Base-by-base conservation (phyloP, 2,329 filamentous ascomycete species). In the Amylocarpus encephaloides region DNA sequence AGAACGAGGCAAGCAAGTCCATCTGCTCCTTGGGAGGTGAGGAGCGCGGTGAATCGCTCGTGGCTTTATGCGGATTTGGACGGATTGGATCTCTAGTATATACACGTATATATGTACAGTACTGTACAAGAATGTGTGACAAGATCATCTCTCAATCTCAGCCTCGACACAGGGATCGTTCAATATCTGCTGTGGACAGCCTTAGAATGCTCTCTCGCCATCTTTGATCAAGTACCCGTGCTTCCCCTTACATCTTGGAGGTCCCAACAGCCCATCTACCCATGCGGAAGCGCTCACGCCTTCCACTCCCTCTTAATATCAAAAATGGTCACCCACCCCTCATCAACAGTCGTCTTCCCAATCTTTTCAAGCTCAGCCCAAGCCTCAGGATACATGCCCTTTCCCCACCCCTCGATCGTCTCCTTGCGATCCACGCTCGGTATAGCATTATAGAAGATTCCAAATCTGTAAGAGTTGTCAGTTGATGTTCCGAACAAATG, bases 321-420 rank as follows among this genome's bases (percentile, higher is more conserved):
- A 39, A 66, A 59, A 32, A 62, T 32, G 33, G 48, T 50, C 26
- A 61, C 55, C 4, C 26, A 47, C 1, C 60, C 62, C 39, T 64
- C 62, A 26, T 62, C 57, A 19, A 60, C 52, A 32, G 56, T 54
- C 13, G 29, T 56, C 30, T 59, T 56, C 1, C 62, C 63, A 10
- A 61, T 22, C 35, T 62, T 59, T 46, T 61, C 61, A 53, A 95
- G 66, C 58, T 83, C 75, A 10, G 70, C 70, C 90, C 89, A 95
- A 5, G 79, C 70, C 9, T 78, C 73, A 0, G 86, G 82, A 66
- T 88, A 89, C 39, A 77, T 75, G 43, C 77, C 68, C 59, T 77
- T 77, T 2, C 85, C 85, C 89, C 89, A 95, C 13, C 76, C 71
- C 64, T 90, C 83, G 50, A 94, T 84, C 34, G 80, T 72, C 5